A percentile compares a stretch with the other conserved stretches of the same genome.
Conservation (phyloP, 2,329 filamentous ascomycete species). For the Moelleriella libera region DNA sequence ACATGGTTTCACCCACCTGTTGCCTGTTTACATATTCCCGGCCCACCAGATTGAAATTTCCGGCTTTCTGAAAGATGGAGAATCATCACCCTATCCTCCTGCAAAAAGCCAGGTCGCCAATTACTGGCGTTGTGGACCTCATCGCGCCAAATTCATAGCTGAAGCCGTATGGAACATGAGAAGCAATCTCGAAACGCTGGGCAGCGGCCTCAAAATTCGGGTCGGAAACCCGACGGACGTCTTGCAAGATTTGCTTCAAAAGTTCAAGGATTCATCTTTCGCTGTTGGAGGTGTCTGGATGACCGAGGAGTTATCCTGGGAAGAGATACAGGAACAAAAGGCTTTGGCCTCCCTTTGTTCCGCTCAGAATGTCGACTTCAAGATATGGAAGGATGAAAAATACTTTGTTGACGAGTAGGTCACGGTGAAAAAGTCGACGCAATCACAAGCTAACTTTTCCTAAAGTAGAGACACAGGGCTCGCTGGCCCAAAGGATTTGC, state of each 20-base stretch:
- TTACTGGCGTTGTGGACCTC: conserved; percentile 62
- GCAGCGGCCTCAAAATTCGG: conserved; percentile 48
- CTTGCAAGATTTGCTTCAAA: conserved; percentile 40
- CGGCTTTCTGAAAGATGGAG: conserved; percentile 47
- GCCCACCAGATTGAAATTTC: conserved; percentile 61
- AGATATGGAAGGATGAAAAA: conserved; percentile 60
- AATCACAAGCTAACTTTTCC: background rate
- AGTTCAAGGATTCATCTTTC: conserved; percentile 26
- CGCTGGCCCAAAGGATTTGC: conserved; percentile 41
- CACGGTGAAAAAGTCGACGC: background rate
- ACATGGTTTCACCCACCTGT: conserved; percentile 50
- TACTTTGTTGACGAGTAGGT: conserved; percentile 69
- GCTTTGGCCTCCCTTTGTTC: conserved; percentile 38
- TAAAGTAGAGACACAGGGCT: conserved; percentile 52
- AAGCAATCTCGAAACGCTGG: conserved; percentile 38
- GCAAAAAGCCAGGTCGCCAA: conserved; percentile 49
- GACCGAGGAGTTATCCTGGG: conserved; percentile 53
- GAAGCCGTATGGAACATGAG: conserved; percentile 65
- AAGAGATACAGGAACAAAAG: conserved; percentile 53
- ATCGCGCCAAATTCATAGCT: conserved; percentile 57
- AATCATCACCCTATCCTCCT: conserved; percentile 51
- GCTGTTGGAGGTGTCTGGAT: conserved; percentile 56
- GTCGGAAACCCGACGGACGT: conserved; percentile 48
- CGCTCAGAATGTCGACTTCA: conserved; percentile 41
- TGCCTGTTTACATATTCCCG: conserved; percentile 57